phyloP scores from a whole-genome alignment of 345 rosid species.

The Pugionium dolabratum region DNA sequence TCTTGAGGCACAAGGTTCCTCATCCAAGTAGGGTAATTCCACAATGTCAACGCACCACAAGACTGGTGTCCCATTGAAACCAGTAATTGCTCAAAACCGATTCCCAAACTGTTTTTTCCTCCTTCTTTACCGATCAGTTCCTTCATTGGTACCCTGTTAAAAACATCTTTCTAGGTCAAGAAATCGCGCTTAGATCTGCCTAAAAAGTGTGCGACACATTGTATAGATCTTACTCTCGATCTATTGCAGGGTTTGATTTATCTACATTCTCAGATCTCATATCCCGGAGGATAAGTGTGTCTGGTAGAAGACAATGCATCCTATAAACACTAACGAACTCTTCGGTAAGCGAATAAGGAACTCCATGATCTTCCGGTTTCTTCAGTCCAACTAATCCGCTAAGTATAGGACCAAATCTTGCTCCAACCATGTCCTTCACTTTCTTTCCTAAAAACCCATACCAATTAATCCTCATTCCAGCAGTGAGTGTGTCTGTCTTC shows the following conservation, averaged over 20 bases:
- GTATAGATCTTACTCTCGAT: too few relatives aligned
- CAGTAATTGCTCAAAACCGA: constrained; percentile 49
- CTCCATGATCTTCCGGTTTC: constrained; percentile 56
- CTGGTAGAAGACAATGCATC: constrained; percentile 63
- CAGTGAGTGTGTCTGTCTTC: constrained; percentile 54
- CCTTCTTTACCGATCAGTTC: constrained; percentile 49
- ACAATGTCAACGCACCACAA: constrained; percentile 53
- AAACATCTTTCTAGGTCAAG: too few relatives aligned
- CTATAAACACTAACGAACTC: constrained; percentile 63
- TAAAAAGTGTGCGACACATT: too few relatives aligned
- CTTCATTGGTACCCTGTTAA: constrained; percentile 37
- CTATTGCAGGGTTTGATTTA: too few relatives aligned
- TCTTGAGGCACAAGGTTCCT: constrained; percentile 49
- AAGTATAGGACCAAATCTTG: constrained; percentile 2
- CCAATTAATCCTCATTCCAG: constrained; percentile 67
- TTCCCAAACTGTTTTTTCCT: constrained; percentile 39
- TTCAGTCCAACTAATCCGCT: constrained; percentile 56
- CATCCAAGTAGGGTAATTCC: constrained; percentile 62
- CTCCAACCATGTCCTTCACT: constrained; percentile 58
- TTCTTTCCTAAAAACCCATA: constrained; percentile 62
- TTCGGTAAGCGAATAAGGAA: constrained; percentile 64
- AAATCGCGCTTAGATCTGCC: too few relatives aligned
- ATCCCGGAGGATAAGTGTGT: neutral
- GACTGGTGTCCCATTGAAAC: constrained; percentile 80
- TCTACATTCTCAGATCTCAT: too few relatives aligned